Conservation (phyloP, 2,329 filamentous ascomycete species). For the Microdochium bolleyi region DNA sequence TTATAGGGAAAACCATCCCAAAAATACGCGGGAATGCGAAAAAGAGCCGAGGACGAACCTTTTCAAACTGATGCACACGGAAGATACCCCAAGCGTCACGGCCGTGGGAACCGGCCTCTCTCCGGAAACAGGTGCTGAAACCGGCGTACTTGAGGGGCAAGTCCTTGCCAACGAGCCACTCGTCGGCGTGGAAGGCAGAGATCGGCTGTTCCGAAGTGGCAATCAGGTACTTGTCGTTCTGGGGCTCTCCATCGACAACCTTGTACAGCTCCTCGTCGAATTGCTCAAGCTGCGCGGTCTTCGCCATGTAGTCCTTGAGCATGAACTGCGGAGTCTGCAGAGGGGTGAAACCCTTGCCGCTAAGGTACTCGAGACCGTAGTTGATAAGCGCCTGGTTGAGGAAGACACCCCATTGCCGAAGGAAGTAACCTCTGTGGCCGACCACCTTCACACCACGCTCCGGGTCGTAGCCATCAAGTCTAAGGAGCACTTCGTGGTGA, state of each 20-base stretch:
- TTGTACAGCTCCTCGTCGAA: conserved; percentile 99
- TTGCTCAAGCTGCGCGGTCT: conserved; percentile 93
- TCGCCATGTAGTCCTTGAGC: conserved; percentile 92
- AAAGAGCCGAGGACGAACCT: conserved; percentile 37
- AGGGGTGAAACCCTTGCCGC: conserved; percentile 70
- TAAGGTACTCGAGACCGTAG: conserved; percentile 87
- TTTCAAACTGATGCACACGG: conserved; percentile 97
- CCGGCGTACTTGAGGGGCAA: conserved; percentile 90
- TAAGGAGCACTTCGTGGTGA: conserved; percentile 87
- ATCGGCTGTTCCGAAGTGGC: conserved; percentile 93
- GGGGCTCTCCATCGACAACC: conserved; percentile 78
- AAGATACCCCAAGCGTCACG: conserved; percentile 98
- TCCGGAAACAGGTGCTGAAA: conserved; percentile 91
- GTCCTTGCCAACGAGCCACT: conserved; percentile 81
- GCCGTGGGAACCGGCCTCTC: conserved; percentile 86
- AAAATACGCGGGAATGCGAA: not conserved
- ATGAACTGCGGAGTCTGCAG: conserved; percentile 91
- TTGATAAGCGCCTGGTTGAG: conserved; percentile 91
- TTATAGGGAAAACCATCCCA: not conserved
- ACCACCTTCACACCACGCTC: conserved; percentile 91
- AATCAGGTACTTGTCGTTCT: conserved; percentile 74
- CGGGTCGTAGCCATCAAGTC: conserved; percentile 85
- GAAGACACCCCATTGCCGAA: conserved; percentile 83
- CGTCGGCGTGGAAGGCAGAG: conserved; percentile 83
- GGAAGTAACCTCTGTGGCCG: conserved; percentile 88